Base-by-base conservation (phyloP, 202 grass and related monocot genomes). In the Panicum virgatum region DNA sequence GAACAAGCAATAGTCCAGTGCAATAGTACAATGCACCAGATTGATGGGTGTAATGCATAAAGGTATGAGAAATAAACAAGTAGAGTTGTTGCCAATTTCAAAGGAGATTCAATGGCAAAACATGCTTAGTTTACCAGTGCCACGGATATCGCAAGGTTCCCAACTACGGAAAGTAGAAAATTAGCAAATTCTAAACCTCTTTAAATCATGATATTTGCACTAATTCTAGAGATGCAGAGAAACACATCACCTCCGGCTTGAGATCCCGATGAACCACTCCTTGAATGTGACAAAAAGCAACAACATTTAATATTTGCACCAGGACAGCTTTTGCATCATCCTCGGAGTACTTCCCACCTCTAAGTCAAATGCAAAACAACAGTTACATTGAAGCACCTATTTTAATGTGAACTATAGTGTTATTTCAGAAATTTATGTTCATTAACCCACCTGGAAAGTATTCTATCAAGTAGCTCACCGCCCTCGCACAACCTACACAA, bases 251-350 rank as follows among this genome's bases (percentile, higher is more conserved):
- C 92, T 94, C 92, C 29, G 92, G 92, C 73, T 94, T 94, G 43
- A 94, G 92, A 94, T 94, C 92, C 25, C 92, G 73, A 85, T 94
- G 92, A 72, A 94, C 92, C 56, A 94, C 92, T 76, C 92, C 92
- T 87, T 94, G 92, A 70, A 94, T 74, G 80, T 94, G 92, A 69
- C 84, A 94, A 89, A 94, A 94, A 20, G 92, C 78, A 68, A 94
- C 92, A n/a, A 94, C 92, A 77, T 77, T 91, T 69, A 94, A 86
- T 83, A 94, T 89, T 75, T 94, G 92, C 40, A 83, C 84, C 48
- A 94, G 67, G 50, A 94, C 84, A 77, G 89, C 86, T 75, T 94
- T 94, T 43, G 92, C 89, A 83, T 94, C 89, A 64, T 94, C 92
- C 87, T 94, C 92, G 1, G 92, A 87, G 89, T 89, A 94, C 72